Conservation (phyloP, 2,329 filamentous ascomycete species). For the Lachnellula subtilissima region DNA sequence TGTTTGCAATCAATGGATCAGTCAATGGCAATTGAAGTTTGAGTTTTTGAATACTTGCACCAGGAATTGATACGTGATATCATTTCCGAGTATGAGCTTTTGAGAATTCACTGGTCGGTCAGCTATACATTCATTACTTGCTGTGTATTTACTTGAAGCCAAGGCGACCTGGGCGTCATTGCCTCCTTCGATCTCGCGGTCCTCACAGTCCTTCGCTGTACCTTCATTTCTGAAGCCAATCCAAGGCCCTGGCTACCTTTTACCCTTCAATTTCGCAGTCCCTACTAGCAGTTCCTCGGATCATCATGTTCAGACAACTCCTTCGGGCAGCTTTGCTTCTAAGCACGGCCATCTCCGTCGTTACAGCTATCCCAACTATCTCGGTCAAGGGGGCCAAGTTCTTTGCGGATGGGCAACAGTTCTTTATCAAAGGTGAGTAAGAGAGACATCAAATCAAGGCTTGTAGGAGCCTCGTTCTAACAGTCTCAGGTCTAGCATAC, state of each 20-base stretch:
- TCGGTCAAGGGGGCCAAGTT: constrained; percentile 27
- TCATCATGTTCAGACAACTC: constrained; percentile 16
- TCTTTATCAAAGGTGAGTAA: constrained; percentile 27
- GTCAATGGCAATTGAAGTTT: no score
- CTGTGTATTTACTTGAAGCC: no score
- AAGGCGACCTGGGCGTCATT: no score
- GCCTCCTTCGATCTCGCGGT: no score
- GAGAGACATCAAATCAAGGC: constrained; percentile 41
- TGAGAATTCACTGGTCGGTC: no score
- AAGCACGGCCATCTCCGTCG: constrained; percentile 5
- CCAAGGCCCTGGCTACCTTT: background rate
- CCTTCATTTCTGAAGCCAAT: no score
- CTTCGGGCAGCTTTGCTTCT: constrained; percentile 10
- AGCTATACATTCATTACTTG: no score
- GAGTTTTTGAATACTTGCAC: no score
- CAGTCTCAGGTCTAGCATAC: constrained; percentile 67
- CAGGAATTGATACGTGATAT: no score
- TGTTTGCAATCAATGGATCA: no score
- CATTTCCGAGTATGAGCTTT: no score
- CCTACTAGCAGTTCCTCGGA: background rate
- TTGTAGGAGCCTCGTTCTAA: constrained; percentile 45
- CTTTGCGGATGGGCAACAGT: constrained; percentile 26
- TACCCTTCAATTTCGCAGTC: background rate
- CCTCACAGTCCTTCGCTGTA: no score
- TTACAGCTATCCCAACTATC: constrained; percentile 19